Base-by-base conservation (phyloP, 2,329 filamentous ascomycete genomes). In the Penicillium sumatraense region DNA sequence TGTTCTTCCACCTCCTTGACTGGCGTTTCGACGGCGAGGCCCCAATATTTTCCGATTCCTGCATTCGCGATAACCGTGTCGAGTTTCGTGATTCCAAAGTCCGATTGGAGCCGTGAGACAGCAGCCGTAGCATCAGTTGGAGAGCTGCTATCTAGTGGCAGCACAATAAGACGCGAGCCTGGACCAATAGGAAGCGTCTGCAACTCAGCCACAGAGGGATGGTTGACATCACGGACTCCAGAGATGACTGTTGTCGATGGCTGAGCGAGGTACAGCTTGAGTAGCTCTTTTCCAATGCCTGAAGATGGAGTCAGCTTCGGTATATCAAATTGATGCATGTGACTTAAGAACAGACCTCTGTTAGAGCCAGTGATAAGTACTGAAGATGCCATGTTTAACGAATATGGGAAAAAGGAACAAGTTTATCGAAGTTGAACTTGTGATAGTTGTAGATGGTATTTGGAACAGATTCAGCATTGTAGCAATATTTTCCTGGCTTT, bases 21-120 rank as follows among this genome's bases (percentile, higher is more conserved):
- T 3, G 40, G 42, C 1, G 62, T 57, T 2, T 60, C 55, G 0
- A 47, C 45, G 8, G 71, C 60, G 14, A 36, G 59, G 0, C 64
- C 54, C 8, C 18, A 67, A 24, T 41, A 6, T 13, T 46, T 23
- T 52, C 54, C 63, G 10, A 80, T 75, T 11, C 75, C 82, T 0
- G 82, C 81, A 61, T 84, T 85, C 41, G 81, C 78, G 49, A 85
- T 78, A 2, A 85, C 74, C 5, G 82, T 64, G 57, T 85, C 81
- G 2, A 84, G 64, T 21, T 73, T 65, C 4, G 66, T 61, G 57
- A 84, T 77, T 3, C 70, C 71, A 16, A 49, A 35, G 23, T 62
- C 44, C 2, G 49, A 24, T 1, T 67, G 58, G 0, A 79, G 65
- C 2, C 66, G 57, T 23, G 68, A 48, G 1, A 75, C 66, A 2